Base-by-base conservation (phyloP, 1,284 basidiomycete genomes). In the Lentinula novae-zelandiae region DNA sequence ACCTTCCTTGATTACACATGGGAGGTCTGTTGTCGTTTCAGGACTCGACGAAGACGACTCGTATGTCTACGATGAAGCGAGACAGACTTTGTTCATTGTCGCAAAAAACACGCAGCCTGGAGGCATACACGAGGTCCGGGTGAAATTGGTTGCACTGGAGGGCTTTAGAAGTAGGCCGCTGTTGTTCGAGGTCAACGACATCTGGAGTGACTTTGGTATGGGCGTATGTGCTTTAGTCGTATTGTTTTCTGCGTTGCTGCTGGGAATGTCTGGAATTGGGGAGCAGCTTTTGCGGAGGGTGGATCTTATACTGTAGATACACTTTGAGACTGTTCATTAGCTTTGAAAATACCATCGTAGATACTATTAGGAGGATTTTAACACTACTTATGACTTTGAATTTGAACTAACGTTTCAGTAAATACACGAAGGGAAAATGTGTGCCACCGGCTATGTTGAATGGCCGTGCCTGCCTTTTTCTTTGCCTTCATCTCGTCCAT, bases 41-140 rank as follows among this genome's bases (percentile, higher is more conserved):
- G 87, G 87, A 0, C 75, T 90, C 5, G 69, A 67, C 17, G 62
- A 74, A 2, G 86, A 87, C 60, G 69, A 65, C 20, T 46, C 22
- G 5, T 83, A 80, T 63, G 52, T 67, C 2, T 82, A 91, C 69
- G 87, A 90, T 64, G 78, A 79, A 66, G 67, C 69, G 3, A 74
- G 82, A 44, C 90, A 92, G 73, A 92, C 90, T 0, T 72, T 92
- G 49, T 89, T 83, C 63, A 74, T 92, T 63, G 77, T 85, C 40
- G 73, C 82, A 10, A 66, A 68, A 22, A 73, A 81, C 55, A 73
- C 74, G n/a, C 70, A 68, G 0, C 77, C 82, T 13, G 79, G 79
- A 2, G 74, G 71, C 57, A 71, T 68, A 17, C 81, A 87, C 64
- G 74, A 72, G 31, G 71, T 91, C 12, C 68, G 66, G 3, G 83